Evolutionary conservation across 108 stramenopile species (phyloP), one percentile per base, ranked within the genome.

Genomic region (Cyclotella baltica): DNA sequence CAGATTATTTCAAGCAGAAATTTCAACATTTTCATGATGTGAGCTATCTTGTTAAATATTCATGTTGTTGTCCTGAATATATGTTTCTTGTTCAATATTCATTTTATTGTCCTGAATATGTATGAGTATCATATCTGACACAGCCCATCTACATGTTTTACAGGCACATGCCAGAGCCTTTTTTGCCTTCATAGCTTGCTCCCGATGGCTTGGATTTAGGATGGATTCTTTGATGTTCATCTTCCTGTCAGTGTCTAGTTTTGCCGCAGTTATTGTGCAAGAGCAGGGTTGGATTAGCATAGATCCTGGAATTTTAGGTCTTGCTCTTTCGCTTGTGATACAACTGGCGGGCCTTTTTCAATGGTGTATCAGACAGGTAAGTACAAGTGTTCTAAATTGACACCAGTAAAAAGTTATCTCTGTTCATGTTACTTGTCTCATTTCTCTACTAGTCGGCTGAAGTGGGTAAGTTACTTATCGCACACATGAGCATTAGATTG

Each of bases 191-290:
- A 86, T 96, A 53, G 85, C 92, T 16, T 67, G 85, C 40, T 80
- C 84, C 2, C 80, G 98, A 30, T 98, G 98, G 98, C 73, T 98
- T 59, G 98, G 95, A 0, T 90, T 94, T 71, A 77, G 93, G 47
- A 91, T 98, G 91, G 97, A 98, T 78, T 38, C 88, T 3, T 68
- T 96, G 22, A 82, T 87, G 75, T 89, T 92, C 57, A 46, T 90
- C 35, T 83, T 96, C 70, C 62, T 91, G 29, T 55, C 88, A 6
- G 68, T 89, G 8, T 89, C 90, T 19, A 86, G 84, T 51, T 92
- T 96, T 76, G 72, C 96, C 27, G 86, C 92, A 5, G 97, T 97
- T 4, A 33, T 93, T 22, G 86, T 89, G 48, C 81, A 85, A 33
- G 57, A 89, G 31, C 56, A 79, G 72, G 66, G 58, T 3, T 90